phyloP scores from a whole-genome alignment of 345 rosid species.

The Salix koriyanagi region DNA sequence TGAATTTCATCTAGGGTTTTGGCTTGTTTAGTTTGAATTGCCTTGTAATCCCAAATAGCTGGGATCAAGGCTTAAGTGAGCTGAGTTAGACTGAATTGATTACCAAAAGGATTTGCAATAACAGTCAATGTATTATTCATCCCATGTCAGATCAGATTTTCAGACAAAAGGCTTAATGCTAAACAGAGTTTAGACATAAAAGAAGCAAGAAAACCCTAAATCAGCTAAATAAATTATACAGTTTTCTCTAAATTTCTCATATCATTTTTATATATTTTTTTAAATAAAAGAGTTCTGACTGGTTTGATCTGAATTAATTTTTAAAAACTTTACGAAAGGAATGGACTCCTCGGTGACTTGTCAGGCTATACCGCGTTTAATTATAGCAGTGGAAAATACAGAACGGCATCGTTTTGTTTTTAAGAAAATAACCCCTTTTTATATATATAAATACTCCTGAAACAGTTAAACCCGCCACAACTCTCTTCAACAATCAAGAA shows the following conservation, averaged over 20 bases:
- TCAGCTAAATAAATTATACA: too few relatives aligned
- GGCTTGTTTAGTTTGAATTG: slow-evolving; percentile 11
- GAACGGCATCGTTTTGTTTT: not conserved
- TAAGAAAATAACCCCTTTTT: not conserved
- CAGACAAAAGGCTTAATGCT: not conserved
- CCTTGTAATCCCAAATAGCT: not conserved
- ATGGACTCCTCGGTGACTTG: too few relatives aligned
- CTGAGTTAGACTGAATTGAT: not conserved
- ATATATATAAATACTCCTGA: not conserved
- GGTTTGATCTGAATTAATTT: too few relatives aligned
- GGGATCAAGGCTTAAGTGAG: not conserved
- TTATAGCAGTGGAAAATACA: too few relatives aligned
- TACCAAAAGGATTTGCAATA: not conserved
- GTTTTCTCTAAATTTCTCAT: too few relatives aligned
- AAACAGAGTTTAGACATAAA: too few relatives aligned
- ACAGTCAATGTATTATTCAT: not conserved
- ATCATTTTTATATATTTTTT: too few relatives aligned
- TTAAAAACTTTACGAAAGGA: too few relatives aligned
- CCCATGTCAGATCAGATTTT: not conserved
- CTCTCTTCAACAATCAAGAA: slow-evolving; percentile 9
- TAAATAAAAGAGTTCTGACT: too few relatives aligned
- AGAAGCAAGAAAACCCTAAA: too few relatives aligned
- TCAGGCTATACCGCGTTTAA: too few relatives aligned
- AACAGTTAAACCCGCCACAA: not conserved
- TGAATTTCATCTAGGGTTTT: not conserved